Conservation (phyloP, 352 stramenopile species). For the Globisporangium okanoganense region DNA sequence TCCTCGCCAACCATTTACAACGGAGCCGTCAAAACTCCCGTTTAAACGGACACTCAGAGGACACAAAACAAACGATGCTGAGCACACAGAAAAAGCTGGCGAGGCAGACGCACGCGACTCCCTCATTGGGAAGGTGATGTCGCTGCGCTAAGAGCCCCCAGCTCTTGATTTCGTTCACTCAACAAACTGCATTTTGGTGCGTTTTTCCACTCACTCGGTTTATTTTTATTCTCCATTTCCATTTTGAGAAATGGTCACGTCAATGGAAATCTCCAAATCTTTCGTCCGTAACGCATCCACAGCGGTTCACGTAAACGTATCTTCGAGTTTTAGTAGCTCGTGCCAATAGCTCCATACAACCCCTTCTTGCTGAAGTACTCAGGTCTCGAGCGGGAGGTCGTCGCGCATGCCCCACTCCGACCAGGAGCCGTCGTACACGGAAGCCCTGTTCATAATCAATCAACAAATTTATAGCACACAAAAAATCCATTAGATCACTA, state of each 20-base stretch:
- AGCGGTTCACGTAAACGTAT: too few species aligned
- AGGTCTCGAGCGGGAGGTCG: conserved; percentile 50
- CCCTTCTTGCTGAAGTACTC: background rate
- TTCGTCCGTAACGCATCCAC: too few species aligned
- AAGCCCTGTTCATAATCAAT: conserved; percentile 24
- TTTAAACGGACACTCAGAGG: background rate
- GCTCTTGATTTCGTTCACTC: background rate
- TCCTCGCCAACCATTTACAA: conserved; percentile 16
- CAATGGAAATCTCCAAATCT: too few species aligned
- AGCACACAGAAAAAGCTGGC: background rate
- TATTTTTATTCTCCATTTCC: conserved; percentile 6
- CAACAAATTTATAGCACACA: background rate
- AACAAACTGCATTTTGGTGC: conserved; percentile 7
- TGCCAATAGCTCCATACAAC: background rate
- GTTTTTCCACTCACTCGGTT: background rate
- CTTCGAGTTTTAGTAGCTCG: background rate
- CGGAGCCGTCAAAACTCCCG: conserved; percentile 13
- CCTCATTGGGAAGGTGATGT: background rate
- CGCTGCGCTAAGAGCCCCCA: background rate
- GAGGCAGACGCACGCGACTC: background rate
- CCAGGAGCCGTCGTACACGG: conserved; percentile 91
- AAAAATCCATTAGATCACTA: conserved; percentile 2
- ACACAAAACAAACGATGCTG: background rate
- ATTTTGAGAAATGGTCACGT: too few species aligned
- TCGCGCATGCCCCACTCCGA: conserved; percentile 76